Evolutionary conservation across 78 protist species (phyloP).

Genomic region (Emiliania huxleyi): DNA sequence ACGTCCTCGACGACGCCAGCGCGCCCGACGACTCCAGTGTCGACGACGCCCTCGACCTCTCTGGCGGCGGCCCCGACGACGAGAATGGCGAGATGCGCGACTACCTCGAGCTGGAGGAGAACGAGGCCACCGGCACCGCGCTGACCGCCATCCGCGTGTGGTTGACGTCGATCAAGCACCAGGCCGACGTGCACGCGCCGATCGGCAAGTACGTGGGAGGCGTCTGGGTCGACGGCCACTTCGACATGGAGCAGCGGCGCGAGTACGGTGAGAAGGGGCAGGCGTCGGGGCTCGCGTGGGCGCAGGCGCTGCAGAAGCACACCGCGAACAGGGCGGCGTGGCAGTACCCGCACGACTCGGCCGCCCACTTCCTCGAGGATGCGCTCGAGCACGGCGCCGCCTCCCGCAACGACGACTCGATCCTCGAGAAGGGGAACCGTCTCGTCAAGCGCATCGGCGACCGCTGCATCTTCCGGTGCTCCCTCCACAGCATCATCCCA

Average conservation of each 20-base stretch:
- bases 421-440: background rate
- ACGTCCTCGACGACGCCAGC: too few species aligned
- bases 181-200: background rate
- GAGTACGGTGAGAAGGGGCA: background rate
- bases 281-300: background rate
- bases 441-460: too few species aligned
- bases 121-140: background rate
- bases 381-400: background rate
- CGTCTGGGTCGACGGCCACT: background rate
- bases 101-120: too few species aligned
- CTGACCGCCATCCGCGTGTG: background rate
- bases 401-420: background rate
- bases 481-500: too few species aligned
- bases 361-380: background rate
- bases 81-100: too few species aligned
- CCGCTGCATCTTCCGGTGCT: too few species aligned
- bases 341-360: background rate
- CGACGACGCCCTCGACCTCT: too few species aligned
- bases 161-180: background rate
- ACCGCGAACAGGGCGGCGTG: background rate
- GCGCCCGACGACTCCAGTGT: too few species aligned
- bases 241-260: background rate
- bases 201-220: too few species aligned
- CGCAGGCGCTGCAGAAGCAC: background rate
- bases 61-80: too few species aligned